Evolutionary conservation across 140 eudicot species (phyloP).

Genomic region (Anethum foeniculum): DNA sequence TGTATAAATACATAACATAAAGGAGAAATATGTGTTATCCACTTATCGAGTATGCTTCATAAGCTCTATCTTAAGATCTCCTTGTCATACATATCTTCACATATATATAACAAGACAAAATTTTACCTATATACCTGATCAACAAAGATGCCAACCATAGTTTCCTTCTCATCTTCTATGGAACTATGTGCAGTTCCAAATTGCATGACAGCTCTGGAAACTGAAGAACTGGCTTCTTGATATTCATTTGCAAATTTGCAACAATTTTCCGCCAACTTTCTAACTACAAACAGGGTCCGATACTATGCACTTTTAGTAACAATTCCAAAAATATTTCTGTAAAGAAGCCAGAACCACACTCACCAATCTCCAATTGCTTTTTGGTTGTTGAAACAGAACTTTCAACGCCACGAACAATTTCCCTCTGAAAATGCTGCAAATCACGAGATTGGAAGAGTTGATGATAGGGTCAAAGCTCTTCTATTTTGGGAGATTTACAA

Average conservation of each 20-base stretch:
- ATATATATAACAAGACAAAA: background rate
- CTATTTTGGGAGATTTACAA: background rate
- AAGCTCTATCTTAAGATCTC: background rate
- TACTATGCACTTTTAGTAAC: background rate
- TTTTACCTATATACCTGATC: constrained; percentile 53
- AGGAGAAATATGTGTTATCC: background rate
- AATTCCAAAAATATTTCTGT: constrained; percentile 7
- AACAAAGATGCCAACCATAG: constrained; percentile 57
- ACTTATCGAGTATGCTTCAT: background rate
- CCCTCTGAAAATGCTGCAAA: constrained; percentile 89
- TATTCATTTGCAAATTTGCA: constrained; percentile 62
- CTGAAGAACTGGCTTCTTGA: constrained; percentile 42
- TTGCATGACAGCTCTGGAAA: constrained; percentile 54
- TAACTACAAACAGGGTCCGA: constrained; percentile 35
- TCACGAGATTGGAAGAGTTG: background rate
- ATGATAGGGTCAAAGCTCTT: constrained; percentile 7
- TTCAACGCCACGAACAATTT: constrained; percentile 78
- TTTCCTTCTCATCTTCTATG: constrained; percentile 61
- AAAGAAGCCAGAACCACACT: constrained; percentile 14
- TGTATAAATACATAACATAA: background rate
- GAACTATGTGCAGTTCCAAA: constrained; percentile 53
- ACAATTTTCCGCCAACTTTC: constrained; percentile 80
- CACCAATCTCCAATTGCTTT: constrained; percentile 80
- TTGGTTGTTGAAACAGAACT: constrained; percentile 55
- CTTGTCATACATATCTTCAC: background rate